Evolutionary conservation across 305 asterid genomes (phyloP).

Genomic region (Solanum hybrid): DNA sequence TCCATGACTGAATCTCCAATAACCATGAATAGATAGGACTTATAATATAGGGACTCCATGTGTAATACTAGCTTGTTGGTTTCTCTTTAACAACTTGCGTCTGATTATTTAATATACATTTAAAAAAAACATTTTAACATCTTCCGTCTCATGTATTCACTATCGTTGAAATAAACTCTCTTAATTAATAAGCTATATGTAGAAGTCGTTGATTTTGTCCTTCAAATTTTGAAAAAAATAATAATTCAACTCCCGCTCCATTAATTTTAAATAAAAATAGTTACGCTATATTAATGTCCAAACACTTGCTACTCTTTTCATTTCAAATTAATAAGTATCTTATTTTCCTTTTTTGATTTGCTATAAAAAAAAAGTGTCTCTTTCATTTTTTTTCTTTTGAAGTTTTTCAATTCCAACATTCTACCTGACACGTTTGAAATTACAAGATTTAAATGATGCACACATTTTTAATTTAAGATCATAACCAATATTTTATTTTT

Average conservation of each 20-base stretch:
- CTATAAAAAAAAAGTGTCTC: neutral
- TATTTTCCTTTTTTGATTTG: neutral
- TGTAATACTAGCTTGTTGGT: neutral
- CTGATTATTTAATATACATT: too few relatives aligned
- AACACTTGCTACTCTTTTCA: neutral
- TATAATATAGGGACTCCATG: neutral
- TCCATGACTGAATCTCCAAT: neutral
- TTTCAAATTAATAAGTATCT: neutral
- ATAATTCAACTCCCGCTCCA: neutral
- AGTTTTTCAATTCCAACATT: neutral
- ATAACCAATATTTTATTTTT: too few relatives aligned
- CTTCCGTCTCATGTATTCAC: neutral
- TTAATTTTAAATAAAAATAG: too few relatives aligned
- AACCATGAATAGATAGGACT: neutral
- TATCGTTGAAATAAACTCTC: neutral
- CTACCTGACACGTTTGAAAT: neutral
- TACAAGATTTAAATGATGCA: neutral
- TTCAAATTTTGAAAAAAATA: neutral
- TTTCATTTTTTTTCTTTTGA: neutral
- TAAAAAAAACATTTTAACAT: too few relatives aligned
- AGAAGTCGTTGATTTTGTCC: neutral
- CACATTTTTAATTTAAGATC: neutral
- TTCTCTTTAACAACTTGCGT: neutral
- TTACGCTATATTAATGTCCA: neutral
- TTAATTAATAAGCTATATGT: neutral